Base-by-base conservation (phyloP, 345 rosid genomes). In the Cochlearia excelsa region DNA sequence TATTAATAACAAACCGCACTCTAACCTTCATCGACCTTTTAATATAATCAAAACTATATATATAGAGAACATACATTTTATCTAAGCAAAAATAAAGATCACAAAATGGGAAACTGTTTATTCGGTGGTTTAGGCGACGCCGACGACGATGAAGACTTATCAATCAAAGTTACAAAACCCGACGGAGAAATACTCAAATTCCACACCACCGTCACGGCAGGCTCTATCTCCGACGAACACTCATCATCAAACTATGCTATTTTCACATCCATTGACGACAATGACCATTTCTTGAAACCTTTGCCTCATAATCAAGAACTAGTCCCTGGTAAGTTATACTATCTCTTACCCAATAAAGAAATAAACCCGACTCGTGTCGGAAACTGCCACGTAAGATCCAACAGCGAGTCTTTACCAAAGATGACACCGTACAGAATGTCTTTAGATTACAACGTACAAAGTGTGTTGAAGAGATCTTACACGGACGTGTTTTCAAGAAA, bases 91-190 rank as follows among this genome's bases (percentile, higher is more conserved):
- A 16, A 16, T 16, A 16, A 28, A 65, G 48, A 5, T 3, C 8
- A 60, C 30, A 27, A n/a, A 56, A 86, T 91, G 98, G 92, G 95
- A 7, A 88, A 88, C 68, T 88, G 98, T 73, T 61, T 91, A 43
- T 77, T 88, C 45, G 95, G 92, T 72, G 95, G 84, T 52, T 58
- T 77, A 3, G 87, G 85, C 41, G 79, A 67, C 16, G 66, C 45
- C 9, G 72, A 66, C 41, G 79, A 67, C 16, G 66, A 48, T 9
- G 72, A 66, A 23, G 81, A 48, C 64, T 64, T 39, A 30, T 47
- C 76, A 16, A 74, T 78, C 65, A 80, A 79, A 68, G 83, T 92
- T 16, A 60, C 73, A 9, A 80, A 78, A 47, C 69, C 88, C 1
- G 75, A 65, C 62, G 88, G 95, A 2, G 90, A 80, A 26, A 61